These are phyloP conservation scores for Amanita brunnescens DNA, from an alignment of 768 basidiomycete genomes.

Conservation along the genomic window DNA sequence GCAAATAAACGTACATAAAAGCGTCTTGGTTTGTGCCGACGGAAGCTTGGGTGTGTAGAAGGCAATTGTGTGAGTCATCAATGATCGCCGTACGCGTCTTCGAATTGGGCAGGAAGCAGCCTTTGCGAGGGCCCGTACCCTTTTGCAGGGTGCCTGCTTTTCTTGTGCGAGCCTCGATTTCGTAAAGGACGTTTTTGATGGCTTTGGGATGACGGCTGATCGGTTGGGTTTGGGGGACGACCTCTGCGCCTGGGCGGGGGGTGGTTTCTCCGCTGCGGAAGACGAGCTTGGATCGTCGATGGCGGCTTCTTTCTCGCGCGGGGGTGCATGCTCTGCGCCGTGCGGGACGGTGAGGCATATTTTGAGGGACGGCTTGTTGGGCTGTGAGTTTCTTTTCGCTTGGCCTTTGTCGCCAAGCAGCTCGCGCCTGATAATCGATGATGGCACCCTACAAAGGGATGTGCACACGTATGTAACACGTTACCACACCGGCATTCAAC, in stretches of 20 bases:
- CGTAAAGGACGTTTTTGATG: conserved; percentile 12
- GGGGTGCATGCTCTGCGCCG: conserved; percentile 30
- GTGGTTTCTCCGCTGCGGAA: conserved; percentile 9
- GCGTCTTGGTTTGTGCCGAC: conserved; percentile 15
- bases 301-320: neutral
- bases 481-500: no score
- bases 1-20: conserved; percentile 19
- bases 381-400: no score
- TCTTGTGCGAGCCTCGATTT: conserved; percentile 10
- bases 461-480: no score
- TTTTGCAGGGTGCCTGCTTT: conserved; percentile 11
- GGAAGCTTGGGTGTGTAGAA: conserved; percentile 42
- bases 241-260: conserved; percentile 30
- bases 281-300: neutral
- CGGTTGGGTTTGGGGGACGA: conserved; percentile 13
- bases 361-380: conserved; percentile 49
- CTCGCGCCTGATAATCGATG: no score
- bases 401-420: no score
- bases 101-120: conserved; percentile 29
- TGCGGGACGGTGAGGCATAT: conserved; percentile 66
- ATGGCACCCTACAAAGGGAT: no score
- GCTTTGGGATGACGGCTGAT: conserved; percentile 3
- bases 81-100: conserved; percentile 36
- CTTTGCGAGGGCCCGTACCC: conserved; percentile 27
- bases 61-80: conserved; percentile 36